Evolutionary conservation across 768 basidiomycete species (phyloP).

Genomic region (Boletus barrowsii): DNA sequence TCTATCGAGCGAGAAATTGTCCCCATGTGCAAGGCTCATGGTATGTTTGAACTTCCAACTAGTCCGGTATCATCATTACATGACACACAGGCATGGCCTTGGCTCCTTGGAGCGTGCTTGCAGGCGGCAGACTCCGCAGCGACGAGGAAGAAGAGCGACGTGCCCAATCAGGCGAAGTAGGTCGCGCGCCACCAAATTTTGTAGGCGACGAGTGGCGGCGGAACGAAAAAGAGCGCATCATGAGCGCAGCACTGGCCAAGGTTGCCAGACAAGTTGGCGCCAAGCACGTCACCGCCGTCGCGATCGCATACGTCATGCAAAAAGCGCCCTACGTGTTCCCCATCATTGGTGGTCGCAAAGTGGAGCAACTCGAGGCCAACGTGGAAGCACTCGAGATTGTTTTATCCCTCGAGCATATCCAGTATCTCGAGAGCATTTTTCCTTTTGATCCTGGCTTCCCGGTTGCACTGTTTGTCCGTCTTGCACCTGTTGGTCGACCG

Average conservation of each 20-base stretch:
- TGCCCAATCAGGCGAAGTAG: conserved; percentile 14
- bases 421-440: conserved; percentile 39
- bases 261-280: conserved; percentile 50
- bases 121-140: conserved; percentile 32
- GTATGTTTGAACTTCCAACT: not conserved
- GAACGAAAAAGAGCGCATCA: conserved; percentile 40
- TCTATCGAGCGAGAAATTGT: conserved; percentile 46
- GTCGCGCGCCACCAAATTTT: not conserved
- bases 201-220: conserved; percentile 38
- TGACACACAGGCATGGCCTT: conserved; percentile 28
- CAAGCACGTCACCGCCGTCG: conserved; percentile 41
- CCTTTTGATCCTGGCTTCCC: conserved; percentile 51
- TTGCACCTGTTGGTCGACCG: not conserved
- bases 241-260: conserved; percentile 45
- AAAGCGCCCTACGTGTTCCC: conserved; percentile 54
- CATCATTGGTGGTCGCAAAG: conserved; percentile 49
- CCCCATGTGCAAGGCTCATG: conserved; percentile 30
- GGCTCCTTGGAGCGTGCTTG: conserved; percentile 38
- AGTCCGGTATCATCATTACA: not conserved
- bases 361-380: conserved; percentile 50
- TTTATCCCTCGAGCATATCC: conserved; percentile 44
- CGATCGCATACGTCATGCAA: conserved; percentile 50
- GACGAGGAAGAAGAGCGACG: conserved; percentile 32
- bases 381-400: conserved; percentile 48
- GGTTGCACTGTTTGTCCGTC: conserved; percentile 25